Base-by-base conservation (phyloP, 805 yeast species). In the Ogataea dorogensis region DNA sequence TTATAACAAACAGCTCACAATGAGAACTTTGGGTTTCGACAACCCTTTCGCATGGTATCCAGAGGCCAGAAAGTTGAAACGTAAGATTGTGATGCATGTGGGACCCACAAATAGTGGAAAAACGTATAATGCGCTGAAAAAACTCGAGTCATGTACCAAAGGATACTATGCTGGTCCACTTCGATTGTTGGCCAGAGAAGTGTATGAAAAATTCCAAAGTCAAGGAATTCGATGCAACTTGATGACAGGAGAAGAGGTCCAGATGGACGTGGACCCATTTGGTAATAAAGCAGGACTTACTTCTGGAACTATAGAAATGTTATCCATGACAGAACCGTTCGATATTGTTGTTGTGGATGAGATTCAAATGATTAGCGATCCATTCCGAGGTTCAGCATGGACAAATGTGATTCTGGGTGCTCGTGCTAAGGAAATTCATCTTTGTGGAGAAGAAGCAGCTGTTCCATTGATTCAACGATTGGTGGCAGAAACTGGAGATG, bases 91-190 rank as follows among this genome's bases (percentile, higher is more conserved):
- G n/a, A 75, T 93, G 79, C 99, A 93, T 57, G 86, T 93, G 8
- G 99, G 99, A 0, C 98, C 99, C 1, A 93, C 99, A 0, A 93
- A 93, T 58, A 81, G 93, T 47, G 99, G 99, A 9, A 93, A 93
- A 53, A 93, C 98, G 0, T 85, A 86, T 54, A 73, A 75, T 31
- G 95, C 98, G 0, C 63, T 93, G 29, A 70, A 82, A 50, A 70
- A 77, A 37, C 67, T 93, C 31, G 79, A 79, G 48, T 51, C 59
- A 14, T 78, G 87, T 11, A 68, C 77, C 20, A 71, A 79, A 13
- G 98, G 98, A 0, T 85, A 83, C 47, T 93, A 81, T 61, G 98
- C 98, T 0, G 98, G 98, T 1, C 99, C 99, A 0, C 64, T 93
- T 30, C 69, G 99, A 42, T 67, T 93, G 38, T 67, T 93, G 34